Percentiles rank a stretch among this genome's conserved stretches.
These are phyloP conservation scores for Tilletia setariae DNA, from an alignment of 1,284 basidiomycete species.

Conservation along the genomic window DNA sequence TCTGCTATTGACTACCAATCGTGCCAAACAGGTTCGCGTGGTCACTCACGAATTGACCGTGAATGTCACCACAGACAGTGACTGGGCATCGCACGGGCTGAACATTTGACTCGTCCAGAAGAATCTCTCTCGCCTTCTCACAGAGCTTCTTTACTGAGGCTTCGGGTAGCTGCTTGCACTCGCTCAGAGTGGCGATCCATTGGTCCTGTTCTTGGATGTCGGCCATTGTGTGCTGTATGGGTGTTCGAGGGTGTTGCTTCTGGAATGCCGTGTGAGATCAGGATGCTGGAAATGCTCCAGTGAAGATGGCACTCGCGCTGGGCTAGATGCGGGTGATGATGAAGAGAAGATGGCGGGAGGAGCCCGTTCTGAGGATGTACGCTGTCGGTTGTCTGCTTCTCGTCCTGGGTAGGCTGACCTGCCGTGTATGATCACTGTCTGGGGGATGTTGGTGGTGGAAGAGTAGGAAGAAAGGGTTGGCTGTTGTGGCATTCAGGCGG, in stretches of 20 bases:
- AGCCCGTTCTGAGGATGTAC: no score
- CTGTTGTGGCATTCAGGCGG: neutral
- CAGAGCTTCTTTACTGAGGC: slow-evolving; percentile 95
- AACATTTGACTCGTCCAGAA: slow-evolving; percentile 66
- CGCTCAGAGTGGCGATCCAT: slow-evolving; percentile 94
- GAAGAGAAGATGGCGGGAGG: no score
- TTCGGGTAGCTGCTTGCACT: slow-evolving; percentile 96
- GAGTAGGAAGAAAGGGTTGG: neutral
- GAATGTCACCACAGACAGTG: slow-evolving; percentile 69
- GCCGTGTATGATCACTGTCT: neutral
- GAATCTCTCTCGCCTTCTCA: slow-evolving; percentile 97
- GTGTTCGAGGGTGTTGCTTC: neutral
- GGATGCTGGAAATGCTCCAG: neutral
- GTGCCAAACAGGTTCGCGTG: slow-evolving; percentile 14
- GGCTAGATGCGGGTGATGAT: no score
- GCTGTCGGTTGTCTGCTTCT: no score
- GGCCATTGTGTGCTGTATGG: slow-evolving; percentile 30
- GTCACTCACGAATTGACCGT: slow-evolving; percentile 93
- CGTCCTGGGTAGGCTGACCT: neutral
- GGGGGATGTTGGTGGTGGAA: slow-evolving; percentile 1
- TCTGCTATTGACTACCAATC: no score
- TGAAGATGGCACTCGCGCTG: no score
- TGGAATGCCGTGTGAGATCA: neutral
- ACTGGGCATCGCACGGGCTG: slow-evolving; percentile 88
- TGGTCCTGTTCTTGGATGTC: slow-evolving; percentile 52